Evolutionary conservation across 768 basidiomycete genomes (phyloP), one percentile per base, ranked within the genome.

Genomic region (Baorangia bicolor): DNA sequence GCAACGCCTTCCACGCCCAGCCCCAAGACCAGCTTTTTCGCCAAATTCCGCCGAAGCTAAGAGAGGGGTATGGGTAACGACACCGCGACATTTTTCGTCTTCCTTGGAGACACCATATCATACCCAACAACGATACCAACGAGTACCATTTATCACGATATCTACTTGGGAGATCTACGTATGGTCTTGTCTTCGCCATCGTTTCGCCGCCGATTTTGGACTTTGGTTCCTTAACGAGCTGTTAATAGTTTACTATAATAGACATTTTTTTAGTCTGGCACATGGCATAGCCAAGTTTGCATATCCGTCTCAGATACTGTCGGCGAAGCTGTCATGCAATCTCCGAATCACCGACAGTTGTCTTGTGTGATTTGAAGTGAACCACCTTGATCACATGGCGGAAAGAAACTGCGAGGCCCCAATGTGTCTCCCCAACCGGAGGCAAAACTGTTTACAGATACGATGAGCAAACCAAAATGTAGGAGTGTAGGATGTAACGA

Each of bases 21-120:
- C 33, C 27, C 61, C 50, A 74, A 73, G 56, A 4, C 33, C 2
- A 46, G 62, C 7, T 71, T 76, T 58, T 72, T 74, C 46, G 58
- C 72, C 39, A 71, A 62, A 46, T 79, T 78, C 72, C 71, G 74
- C 57, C 75, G 69, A 58, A 76, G 70, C 52, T 73, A 65, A 33
- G 27, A 5, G n/a, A n/a, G n/a, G n/a, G n/a, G n/a, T n/a, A n/a
- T n/a, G n/a, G n/a, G n/a, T n/a, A n/a, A n/a, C n/a, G n/a, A 56
- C 13, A 12, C 25, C 25, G 2, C 28, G 28, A 21, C 28, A 2
- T 45, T 42, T 21, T 40, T 31, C 38, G 40, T 47, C 25, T 40
- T 42, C 13, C 14, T 35, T 20, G 30, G 14, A 37, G 11, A 38
- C 48, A 31, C 31, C 9, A 16, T 16, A 35, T 33, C 40, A 58